Percentiles rank a stretch among this genome's conserved stretches.
Evolutionary conservation across 139 green algal genomes (phyloP).

Genomic region (Closterium sp.): DNA sequence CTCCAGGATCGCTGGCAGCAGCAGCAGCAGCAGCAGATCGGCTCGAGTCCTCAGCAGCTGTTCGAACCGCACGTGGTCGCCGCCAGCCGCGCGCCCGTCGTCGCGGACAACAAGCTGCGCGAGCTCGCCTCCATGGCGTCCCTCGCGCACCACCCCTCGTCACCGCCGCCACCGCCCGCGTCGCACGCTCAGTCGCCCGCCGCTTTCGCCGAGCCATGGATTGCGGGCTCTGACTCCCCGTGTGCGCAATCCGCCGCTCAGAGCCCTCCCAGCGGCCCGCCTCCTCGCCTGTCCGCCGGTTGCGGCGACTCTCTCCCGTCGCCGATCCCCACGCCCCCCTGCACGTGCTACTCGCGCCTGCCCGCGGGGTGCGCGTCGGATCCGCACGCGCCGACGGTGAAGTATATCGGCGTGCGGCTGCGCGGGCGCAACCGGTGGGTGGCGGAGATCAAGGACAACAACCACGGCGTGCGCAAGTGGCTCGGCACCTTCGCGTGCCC

Average conservation of each 20-base stretch:
- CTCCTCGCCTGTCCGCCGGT: neutral
- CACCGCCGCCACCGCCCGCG: no score
- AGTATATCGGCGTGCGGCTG: constrained; percentile 33
- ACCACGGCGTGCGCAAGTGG: constrained; percentile 74
- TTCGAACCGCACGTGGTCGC: neutral
- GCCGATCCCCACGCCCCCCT: neutral
- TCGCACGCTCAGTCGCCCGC: neutral
- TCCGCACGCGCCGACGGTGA: neutral
- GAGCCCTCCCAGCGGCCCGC: neutral
- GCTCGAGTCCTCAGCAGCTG: neutral
- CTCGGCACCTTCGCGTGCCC: constrained; percentile 93
- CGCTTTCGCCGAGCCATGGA: neutral
- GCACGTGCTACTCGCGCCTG: neutral
- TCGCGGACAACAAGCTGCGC: neutral
- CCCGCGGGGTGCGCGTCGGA: neutral
- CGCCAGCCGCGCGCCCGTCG: neutral
- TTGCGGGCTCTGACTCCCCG: neutral
- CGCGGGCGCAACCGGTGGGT: constrained; percentile 62
- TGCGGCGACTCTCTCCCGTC: neutral
- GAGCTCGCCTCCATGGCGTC: neutral
- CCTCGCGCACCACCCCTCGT: neutral
- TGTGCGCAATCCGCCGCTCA: neutral
- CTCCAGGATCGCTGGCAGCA: neutral
- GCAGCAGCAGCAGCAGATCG: neutral
- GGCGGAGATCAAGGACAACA: constrained; percentile 93